phyloP scores from a whole-genome alignment of 2,329 filamentous ascomycete species.

The Colletotrichum brevisporum region DNA sequence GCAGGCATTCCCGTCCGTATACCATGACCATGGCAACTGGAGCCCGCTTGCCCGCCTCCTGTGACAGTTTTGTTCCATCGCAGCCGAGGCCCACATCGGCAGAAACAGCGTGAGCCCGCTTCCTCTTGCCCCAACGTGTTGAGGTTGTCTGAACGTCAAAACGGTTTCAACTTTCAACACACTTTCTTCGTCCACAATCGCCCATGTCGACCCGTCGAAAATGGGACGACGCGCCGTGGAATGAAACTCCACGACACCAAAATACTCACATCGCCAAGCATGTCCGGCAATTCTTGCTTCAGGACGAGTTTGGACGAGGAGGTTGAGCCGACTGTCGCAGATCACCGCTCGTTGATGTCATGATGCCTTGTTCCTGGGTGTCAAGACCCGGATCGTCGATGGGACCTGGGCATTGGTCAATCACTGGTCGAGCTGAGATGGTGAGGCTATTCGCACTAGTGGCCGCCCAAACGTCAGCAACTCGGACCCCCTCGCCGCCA shows the following conservation, averaged over 20 bases:
- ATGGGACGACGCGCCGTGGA: constrained; percentile 13
- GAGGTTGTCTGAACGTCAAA: constrained; percentile 36
- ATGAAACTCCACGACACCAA: constrained; percentile 8
- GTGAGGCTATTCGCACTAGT: constrained; percentile 35
- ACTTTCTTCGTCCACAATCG: background rate
- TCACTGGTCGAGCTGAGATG: constrained; percentile 10
- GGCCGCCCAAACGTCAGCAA: constrained; percentile 11
- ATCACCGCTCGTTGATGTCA: constrained; percentile 31
- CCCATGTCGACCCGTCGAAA: constrained; percentile 12
- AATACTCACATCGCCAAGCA: constrained; percentile 13
- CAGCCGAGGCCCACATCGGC: constrained; percentile 33
- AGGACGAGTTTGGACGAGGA: background rate
- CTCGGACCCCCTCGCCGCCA: constrained; percentile 7
- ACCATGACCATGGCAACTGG: no score
- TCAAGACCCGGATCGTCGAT: constrained; percentile 11
- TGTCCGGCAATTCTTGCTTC: constrained; percentile 34
- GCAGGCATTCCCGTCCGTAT: background rate
- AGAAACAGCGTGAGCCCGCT: constrained; percentile 28
- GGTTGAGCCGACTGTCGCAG: constrained; percentile 33
- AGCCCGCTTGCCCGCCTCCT: constrained; percentile 15
- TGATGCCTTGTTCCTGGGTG: constrained; percentile 2
- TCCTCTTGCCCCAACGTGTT: constrained; percentile 34
- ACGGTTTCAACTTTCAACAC: constrained; percentile 40
- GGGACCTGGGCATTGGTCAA: background rate
- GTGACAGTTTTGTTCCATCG: constrained; percentile 31